Conservation (phyloP, 305 asterid genomes). For the Lippia alba region DNA sequence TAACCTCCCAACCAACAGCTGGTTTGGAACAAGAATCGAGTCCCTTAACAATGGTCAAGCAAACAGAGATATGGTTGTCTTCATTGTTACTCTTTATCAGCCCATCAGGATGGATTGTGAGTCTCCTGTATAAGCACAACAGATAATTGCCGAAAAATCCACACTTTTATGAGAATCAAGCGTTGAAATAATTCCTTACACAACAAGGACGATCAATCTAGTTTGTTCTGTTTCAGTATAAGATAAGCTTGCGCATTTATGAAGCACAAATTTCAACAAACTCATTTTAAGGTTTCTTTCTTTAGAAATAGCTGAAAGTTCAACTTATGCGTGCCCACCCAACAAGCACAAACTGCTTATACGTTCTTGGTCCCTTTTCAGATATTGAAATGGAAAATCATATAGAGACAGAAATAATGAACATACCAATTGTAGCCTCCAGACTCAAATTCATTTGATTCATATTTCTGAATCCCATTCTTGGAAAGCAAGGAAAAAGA, state of each 20-base stretch:
- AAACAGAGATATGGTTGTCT: not conserved
- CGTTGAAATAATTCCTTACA: no score
- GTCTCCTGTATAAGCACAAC: not conserved
- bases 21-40: not conserved
- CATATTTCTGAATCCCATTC: conserved; percentile 1
- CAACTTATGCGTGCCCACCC: no score
- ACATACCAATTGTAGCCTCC: conserved; percentile 33
- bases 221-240: no score
- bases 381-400: not conserved
- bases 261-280: no score
- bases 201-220: no score
- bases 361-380: no score
- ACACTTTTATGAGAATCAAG: no score
- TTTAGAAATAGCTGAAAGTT: no score
- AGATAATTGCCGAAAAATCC: not conserved
- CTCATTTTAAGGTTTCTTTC: no score
- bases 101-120: not conserved
- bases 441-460: conserved; percentile 10
- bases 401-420: not conserved
- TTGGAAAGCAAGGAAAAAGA: conserved; percentile 15
- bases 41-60: not conserved
- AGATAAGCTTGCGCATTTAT: no score
- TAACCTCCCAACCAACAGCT: not conserved
- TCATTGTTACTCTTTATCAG: not conserved
- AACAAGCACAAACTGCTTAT: no score